Base-by-base conservation (phyloP, 2,329 filamentous ascomycete species). In the Apiospora saccharicola region DNA sequence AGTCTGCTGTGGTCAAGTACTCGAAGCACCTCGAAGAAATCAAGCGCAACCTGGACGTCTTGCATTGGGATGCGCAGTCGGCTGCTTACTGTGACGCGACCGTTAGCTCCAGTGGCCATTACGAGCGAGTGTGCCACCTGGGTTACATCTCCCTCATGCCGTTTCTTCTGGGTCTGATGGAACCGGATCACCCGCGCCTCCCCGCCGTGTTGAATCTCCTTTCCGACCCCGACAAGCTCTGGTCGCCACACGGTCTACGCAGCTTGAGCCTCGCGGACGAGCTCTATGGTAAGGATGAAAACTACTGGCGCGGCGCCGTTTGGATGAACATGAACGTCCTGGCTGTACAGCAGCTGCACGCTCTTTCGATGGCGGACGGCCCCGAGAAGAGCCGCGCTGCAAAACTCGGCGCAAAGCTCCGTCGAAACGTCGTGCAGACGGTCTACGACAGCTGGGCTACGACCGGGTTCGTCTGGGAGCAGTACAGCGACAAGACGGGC, bases 381-480 rank as follows among this genome's bases (percentile, higher is more conserved):
- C 92, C 94, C 0, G 89, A 94, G 80, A 89, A 90, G 77, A 82
- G 85, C 51, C 89, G 90, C 75, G 94, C 95, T 10, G 85, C 85
- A 22, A 87, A 90, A 71, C 86, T 98, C 72, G 98, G 98, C 84
- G 90, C 86, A 22, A 86, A 89, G 41, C 89, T 98, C 68, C 91
- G 96, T 71, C 90, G 89, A 81, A 98, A 98, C 79, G 85, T 99
- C 19, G 93, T 98, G 67, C 89, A 95, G 70, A 98, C 95, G 1
- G 93, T 98, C 22, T 98, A 93, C 85, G 89, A 91, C 72, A 92
- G 91, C 81, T 99, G 96, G 96, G 87, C 92, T 80, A 90, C 94
- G 79, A 98, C 96, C 0, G 96, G 96, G n/a, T 98, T 98, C 81
- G 96, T 96, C 0, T 99, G 96, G 96, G 96, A 99, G 84, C 96